Evolutionary conservation across 495 filamentous ascomycete species (phyloP).

Genomic region (Podospora didyma): DNA sequence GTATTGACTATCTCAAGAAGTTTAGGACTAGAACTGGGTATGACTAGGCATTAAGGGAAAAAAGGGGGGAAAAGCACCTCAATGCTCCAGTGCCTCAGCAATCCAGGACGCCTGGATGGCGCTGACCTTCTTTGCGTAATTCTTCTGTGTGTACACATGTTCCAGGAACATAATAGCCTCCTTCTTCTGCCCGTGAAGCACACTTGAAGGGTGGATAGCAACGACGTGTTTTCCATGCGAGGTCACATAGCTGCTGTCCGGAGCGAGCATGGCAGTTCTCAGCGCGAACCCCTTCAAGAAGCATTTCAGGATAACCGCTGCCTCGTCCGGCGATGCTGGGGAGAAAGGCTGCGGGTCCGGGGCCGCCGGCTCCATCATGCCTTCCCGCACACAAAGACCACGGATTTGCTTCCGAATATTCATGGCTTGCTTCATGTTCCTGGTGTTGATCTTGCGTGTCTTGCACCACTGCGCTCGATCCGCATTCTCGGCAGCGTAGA

Average conservation of each 20-base stretch:
- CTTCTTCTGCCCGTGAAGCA: constrained; percentile 78
- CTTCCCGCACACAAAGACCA: constrained; percentile 51
- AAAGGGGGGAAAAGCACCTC: too few relatives aligned
- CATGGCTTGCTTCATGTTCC: constrained; percentile 69
- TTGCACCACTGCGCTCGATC: constrained; percentile 77
- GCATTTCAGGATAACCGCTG: constrained; percentile 63
- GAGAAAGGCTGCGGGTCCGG: constrained; percentile 47
- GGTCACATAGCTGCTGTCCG: constrained; percentile 83
- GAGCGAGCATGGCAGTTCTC: constrained; percentile 78
- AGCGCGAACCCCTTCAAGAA: constrained; percentile 77
- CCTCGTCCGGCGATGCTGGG: constrained; percentile 47
- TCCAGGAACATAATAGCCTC: constrained; percentile 97
- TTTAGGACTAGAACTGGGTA: too few relatives aligned
- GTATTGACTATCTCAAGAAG: too few relatives aligned
- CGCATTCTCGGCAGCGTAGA: constrained; percentile 68
- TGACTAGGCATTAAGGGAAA: too few relatives aligned
- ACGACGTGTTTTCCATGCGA: constrained; percentile 79
- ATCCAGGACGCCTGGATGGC: constrained; percentile 87
- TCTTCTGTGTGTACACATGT: constrained; percentile 89
- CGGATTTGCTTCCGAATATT: constrained; percentile 88
- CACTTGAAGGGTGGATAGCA: constrained; percentile 83
- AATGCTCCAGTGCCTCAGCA: constrained; percentile 56
- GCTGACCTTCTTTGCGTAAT: constrained; percentile 86
- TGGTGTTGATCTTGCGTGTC: constrained; percentile 68
- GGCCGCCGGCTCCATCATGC: constrained; percentile 38